Conservation (phyloP, 805 yeast species). For the Clavispora phyllophila region DNA sequence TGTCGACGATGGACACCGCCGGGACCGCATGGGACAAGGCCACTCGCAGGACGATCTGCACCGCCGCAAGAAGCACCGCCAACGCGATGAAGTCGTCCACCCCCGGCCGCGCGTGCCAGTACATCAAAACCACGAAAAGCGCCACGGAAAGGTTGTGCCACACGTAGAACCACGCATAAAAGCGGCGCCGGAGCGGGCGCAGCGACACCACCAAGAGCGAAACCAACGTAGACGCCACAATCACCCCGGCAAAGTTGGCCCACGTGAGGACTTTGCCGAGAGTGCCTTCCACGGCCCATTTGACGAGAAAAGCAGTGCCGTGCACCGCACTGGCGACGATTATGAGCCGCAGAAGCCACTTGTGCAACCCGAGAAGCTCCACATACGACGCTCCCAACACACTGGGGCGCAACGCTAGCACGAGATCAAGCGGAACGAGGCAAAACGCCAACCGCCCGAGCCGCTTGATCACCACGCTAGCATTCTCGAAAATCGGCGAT, state of each 20-base stretch:
- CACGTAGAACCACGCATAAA: slow-evolving; percentile 52
- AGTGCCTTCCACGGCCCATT: slow-evolving; percentile 42
- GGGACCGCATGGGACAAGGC: slow-evolving; percentile 10
- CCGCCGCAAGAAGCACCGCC: slow-evolving; percentile 20
- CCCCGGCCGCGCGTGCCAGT: slow-evolving; percentile 69
- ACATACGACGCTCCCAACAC: slow-evolving; percentile 46
- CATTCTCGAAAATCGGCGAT: slow-evolving; percentile 23
- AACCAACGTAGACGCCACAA: slow-evolving; percentile 32
- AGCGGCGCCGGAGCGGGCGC: slow-evolving; percentile 42
- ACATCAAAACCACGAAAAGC: slow-evolving; percentile 39
- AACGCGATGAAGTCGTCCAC: slow-evolving; percentile 36
- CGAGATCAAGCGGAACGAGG: slow-evolving; percentile 53
- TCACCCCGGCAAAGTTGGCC: slow-evolving; percentile 49
- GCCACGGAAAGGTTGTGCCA: slow-evolving; percentile 51
- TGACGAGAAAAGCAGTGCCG: slow-evolving; percentile 44
- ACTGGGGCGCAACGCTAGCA: slow-evolving; percentile 54
- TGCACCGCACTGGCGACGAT: slow-evolving; percentile 45
- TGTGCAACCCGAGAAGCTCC: slow-evolving; percentile 54
- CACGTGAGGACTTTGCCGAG: slow-evolving; percentile 27
- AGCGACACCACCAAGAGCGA: slow-evolving; percentile 43
- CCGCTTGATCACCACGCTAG: slow-evolving; percentile 43
- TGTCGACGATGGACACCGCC: slow-evolving; percentile 14
- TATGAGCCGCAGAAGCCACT: slow-evolving; percentile 64
- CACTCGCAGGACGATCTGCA: slow-evolving; percentile 34
- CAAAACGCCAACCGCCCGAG: slow-evolving; percentile 59